Evolutionary conservation across 257 asterid species (phyloP), one percentile per base, ranked within the genome.

Genomic region (Jasminum sambac): DNA sequence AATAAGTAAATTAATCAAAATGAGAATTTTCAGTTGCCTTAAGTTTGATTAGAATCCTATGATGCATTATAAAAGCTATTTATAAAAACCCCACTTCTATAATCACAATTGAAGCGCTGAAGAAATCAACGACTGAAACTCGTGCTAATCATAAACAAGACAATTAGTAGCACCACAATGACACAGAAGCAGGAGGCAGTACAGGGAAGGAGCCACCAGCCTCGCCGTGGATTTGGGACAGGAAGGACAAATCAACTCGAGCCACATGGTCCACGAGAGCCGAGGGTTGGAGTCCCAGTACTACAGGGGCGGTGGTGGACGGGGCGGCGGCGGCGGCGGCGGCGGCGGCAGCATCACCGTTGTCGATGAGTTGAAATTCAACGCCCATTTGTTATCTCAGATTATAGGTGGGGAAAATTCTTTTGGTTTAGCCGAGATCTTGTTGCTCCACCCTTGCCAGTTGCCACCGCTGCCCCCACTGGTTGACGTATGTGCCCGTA

Each of bases 161-260:
- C n/a, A 70, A 58, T 24, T 8, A 40, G 19, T 74, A 62, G 12
- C 65, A 24, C 43, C 23, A 39, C 16, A 40, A 30, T 30, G 36
- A 30, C 2, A 40, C 39, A 62, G 64, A 41, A 26, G 24, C 63
- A 39, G 62, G 77, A 70, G 71, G 65, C 62, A 48, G 72, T 89
- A 94, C 97, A 48, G 96, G 97, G 72, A 90, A 94, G 62, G 98
- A 93, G 79, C 98, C 98, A 19, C 98, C 97, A 69, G 86, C 66
- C 76, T 93, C 96, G 5, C 98, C 98, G 4, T 87, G 82, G 72
- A 93, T 88, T 55, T 86, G 84, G 77, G 97, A 88, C 85, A 93
- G 97, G 79, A 93, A 85, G 68, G 96, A 76, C 77, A 76, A 85
- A 86, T 86, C 97, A 78, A 93, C 96, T 63, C 75, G 83, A 1